Base-by-base conservation (phyloP, 805 yeast species). In the Torulaspora delbrueckii region DNA sequence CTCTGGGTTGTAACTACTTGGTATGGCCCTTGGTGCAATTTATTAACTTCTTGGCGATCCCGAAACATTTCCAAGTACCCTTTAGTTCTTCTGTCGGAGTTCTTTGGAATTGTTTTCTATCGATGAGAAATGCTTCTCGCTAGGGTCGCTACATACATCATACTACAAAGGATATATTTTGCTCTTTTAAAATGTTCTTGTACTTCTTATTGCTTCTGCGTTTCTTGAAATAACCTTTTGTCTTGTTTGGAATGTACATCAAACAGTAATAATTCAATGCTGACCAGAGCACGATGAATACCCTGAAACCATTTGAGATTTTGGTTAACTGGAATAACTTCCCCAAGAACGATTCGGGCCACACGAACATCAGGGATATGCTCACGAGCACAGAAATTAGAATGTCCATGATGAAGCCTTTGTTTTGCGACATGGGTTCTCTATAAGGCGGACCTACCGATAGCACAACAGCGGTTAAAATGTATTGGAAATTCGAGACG, bases 371-470 rank as follows among this genome's bases (percentile, higher is more conserved):
- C 53, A 88, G 67, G 3, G 63, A 42, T 0, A 73, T 50, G 12
- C 91, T 81, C 8, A 81, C 48, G 4, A 71, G 40, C 0, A 75
- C 45, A 0, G 95, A 77, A 1, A 70, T 48, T 0, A 70, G 51
- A 34, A 86, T 71, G 42, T 89, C 87, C 1, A 71, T 33, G 42
- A 93, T 69, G 61, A 89, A 91, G 5, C 95, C 95, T 8, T 53
- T 41, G 57, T 84, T 93, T 50, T 79, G 73, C 23, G 68, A 64
- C 55, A 83, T 77, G 1, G 90, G 82, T 59, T 86, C 84, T 46
- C 99, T 75, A 65, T 88, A 93, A 16, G 99, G 99, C 7, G 93
- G 90, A 0, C 99, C 99, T 9, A 79, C 86, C 14, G 96, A 85
- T 48, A 93, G 70, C n/a, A 89, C 78, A 25, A 87, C 68, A 0